A percentile compares a stretch with the other conserved stretches of the same genome.
These are phyloP conservation scores for Xylaria sp. DNA, from an alignment of 2,329 filamentous ascomycete species.

Conservation along the genomic window DNA sequence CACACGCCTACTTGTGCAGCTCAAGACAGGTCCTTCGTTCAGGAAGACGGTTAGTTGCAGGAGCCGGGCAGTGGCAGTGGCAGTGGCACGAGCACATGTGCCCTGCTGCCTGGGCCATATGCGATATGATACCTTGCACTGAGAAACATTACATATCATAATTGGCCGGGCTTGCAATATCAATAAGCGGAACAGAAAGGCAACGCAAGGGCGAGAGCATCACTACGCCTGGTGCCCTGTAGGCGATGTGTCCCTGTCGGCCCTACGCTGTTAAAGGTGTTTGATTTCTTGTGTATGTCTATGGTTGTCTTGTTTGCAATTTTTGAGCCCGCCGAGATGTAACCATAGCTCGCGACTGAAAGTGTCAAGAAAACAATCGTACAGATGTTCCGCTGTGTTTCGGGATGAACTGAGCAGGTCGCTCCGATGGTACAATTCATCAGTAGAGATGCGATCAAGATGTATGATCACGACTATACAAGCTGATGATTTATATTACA, in stretches of 20 bases:
- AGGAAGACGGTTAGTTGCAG: conserved; percentile 2
- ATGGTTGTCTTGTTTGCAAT: conserved; percentile 1
- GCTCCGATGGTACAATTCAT: not conserved
- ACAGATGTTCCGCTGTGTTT: conserved; percentile 12
- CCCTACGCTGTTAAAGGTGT: not conserved
- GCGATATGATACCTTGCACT: conserved; percentile 5
- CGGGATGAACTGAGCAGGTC: conserved; percentile 9
- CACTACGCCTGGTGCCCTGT: not conserved
- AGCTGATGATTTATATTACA: conserved; percentile 11
- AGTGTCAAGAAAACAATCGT: not conserved
- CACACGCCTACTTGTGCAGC: conserved; percentile 1
- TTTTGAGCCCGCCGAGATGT: conserved; percentile 25
- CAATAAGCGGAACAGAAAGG: not conserved
- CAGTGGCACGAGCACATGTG: conserved; percentile 6
- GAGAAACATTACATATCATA: not conserved
- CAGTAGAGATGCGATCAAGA: not conserved
- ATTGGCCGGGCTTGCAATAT: not conserved
- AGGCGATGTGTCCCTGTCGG: conserved; percentile 7
- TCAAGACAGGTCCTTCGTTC: not conserved
- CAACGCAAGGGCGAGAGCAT: not conserved
- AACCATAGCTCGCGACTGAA: conserved; percentile 18
- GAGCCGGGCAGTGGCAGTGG: not conserved
- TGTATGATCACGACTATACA: not conserved
- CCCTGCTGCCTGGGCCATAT: conserved; percentile 10
- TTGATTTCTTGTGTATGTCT: conserved; percentile 10